These are phyloP conservation scores for Pterulicium gracile DNA, from an alignment of 1,284 basidiomycete genomes.

Conservation along the genomic window DNA sequence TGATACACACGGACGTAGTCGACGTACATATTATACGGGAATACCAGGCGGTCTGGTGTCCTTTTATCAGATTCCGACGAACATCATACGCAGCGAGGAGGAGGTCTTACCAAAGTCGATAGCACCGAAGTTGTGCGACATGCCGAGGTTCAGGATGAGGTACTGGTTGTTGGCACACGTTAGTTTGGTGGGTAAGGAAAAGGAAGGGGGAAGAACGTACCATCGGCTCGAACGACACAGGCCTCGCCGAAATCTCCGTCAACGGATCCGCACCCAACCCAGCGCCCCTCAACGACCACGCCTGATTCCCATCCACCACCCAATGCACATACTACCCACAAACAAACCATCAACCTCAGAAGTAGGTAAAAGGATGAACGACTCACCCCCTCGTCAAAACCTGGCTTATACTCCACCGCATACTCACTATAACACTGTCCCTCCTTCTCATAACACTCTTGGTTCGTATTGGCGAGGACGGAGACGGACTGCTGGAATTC, in stretches of 20 bases:
- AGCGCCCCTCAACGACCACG: constrained; percentile 43
- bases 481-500: neutral
- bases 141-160: constrained; percentile 53
- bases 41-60: constrained; percentile 17
- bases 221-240: constrained; percentile 51
- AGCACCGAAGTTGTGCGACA: constrained; percentile 50
- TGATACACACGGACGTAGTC: constrained; percentile 66
- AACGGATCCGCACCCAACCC: constrained; percentile 39
- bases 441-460: neutral
- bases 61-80: no score
- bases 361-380: constrained; percentile 26
- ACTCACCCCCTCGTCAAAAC: constrained; percentile 3
- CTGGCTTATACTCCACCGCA: constrained; percentile 1
- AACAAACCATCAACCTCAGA: neutral
- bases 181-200: neutral
- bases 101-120: constrained; percentile 29
- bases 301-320: constrained; percentile 33
- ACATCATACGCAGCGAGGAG: constrained; percentile 27
- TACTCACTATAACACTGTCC: neutral
- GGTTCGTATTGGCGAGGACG: neutral
- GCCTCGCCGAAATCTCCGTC: constrained; percentile 40
- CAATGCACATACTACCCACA: constrained; percentile 42
- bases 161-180: constrained; percentile 21
- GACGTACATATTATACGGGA: constrained; percentile 29
- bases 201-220: constrained; percentile 14